Conservation (phyloP, 148 eudicot genomes). For the Heliamphora exappendiculata region DNA sequence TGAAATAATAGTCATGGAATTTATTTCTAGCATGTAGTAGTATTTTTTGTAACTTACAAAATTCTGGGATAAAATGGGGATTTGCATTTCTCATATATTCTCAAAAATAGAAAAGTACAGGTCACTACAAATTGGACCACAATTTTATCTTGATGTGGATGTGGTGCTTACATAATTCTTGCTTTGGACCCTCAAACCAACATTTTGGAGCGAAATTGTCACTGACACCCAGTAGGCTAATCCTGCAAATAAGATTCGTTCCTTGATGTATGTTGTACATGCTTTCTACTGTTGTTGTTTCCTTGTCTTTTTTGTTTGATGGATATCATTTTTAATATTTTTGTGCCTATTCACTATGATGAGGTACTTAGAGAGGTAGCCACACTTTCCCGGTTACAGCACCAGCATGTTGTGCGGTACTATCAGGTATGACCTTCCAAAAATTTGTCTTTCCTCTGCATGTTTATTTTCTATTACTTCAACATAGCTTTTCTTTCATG, state of each 20-base stretch:
- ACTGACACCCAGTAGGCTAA: neutral
- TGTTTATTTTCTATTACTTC: neutral
- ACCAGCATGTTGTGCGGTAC: slow-evolving; percentile 94
- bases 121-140: neutral
- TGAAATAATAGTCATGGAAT: too few species aligned
- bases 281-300: neutral
- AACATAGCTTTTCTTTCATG: neutral
- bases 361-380: slow-evolving; percentile 73
- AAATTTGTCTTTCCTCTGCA: slow-evolving; percentile 3
- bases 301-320: neutral
- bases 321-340: neutral
- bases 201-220: neutral
- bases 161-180: neutral
- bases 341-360: neutral
- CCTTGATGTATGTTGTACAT: neutral
- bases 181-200: neutral
- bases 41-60: too few species aligned
- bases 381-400: slow-evolving; percentile 95
- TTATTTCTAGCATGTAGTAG: too few species aligned
- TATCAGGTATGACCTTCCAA: slow-evolving; percentile 59
- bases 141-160: neutral
- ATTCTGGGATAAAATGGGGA: too few species aligned
- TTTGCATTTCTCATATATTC: too few species aligned
- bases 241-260: neutral
- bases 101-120: too few species aligned